Base-by-base conservation (phyloP, 78 protist genomes). In the Dictyostelium intermedium region DNA sequence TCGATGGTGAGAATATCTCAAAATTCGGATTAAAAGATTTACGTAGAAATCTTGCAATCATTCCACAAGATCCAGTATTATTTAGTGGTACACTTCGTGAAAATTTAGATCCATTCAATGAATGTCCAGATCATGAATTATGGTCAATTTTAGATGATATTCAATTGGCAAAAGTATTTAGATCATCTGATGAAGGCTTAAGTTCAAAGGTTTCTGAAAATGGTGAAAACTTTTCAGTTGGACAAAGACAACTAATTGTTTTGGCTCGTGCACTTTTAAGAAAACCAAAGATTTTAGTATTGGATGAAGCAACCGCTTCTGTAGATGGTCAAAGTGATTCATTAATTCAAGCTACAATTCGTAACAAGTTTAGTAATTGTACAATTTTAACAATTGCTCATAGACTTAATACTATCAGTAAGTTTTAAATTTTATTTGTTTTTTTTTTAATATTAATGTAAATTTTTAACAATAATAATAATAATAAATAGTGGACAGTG, bases 271-370 rank as follows among this genome's bases (percentile, higher is more conserved):
- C 98, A 70, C 41, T 98, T 8, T 39, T 97, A 10, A 16, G 25
- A 43, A 20, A 47, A 16, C 35, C 84, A 6, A 53, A 83, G 23
- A 63, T 98, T 27, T 50, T 97, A 66, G 76, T 98, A 39, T 9
- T 98, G 61, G 99, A 98, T 91, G 99, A 98, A 84, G 98, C 98
- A 23, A 98, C 99, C 0, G 98, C 99, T 0, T 56, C 74, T 16
- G 82, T 98, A 37, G 99, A 98, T 61, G 9, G 69, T 27, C 96
- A 82, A 37, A 84, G 86, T 2, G 96, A 92, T 77, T 61, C 45
- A 50, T 20, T 92, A 66, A 92, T 92, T 69, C 91, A 92, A 92
- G n/a, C 25, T 30, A 91, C 96, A 5, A 87, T 98, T 69, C 89
- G 97, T 63, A 14, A 30, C 13, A 97, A 91, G 37, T 97, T 98